phyloP scores from a whole-genome alignment of 306 rosid species.

The Benincasa hispida region DNA sequence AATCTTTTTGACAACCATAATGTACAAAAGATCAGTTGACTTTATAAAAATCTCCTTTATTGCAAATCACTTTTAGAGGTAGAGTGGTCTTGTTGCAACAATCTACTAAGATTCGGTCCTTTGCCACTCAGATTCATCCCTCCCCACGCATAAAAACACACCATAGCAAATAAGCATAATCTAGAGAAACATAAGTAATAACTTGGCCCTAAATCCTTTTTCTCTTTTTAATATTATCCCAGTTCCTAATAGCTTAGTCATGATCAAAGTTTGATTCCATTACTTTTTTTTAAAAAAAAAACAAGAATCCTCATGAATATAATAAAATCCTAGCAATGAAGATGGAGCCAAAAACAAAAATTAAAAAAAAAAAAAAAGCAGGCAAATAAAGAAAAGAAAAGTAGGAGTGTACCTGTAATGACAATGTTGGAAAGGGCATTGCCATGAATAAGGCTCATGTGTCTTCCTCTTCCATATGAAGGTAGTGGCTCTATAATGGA shows the following conservation, averaged over 20 bases:
- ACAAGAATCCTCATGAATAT: neutral
- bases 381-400: neutral
- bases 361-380: neutral
- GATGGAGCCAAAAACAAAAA: neutral
- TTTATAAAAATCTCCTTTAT: neutral
- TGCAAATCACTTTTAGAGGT: neutral
- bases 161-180: neutral
- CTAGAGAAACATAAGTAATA: neutral
- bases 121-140: no score
- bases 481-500: constrained; percentile 81
- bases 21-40: neutral
- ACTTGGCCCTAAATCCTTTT: no score
- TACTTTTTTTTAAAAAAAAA: neutral
- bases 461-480: constrained; percentile 96
- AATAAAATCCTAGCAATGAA: neutral
- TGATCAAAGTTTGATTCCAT: neutral
- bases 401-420: constrained; percentile 83
- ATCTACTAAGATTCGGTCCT: no score
- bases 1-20: neutral
- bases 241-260: no score
- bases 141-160: neutral
- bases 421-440: constrained; percentile 71
- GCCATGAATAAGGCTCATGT: constrained; percentile 90
- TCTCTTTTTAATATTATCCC: no score
- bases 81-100: no score